Evolutionary conservation across 2,329 filamentous ascomycete genomes (phyloP), one percentile per base, ranked within the genome.

Genomic region (Keithomyces neogunnii): DNA sequence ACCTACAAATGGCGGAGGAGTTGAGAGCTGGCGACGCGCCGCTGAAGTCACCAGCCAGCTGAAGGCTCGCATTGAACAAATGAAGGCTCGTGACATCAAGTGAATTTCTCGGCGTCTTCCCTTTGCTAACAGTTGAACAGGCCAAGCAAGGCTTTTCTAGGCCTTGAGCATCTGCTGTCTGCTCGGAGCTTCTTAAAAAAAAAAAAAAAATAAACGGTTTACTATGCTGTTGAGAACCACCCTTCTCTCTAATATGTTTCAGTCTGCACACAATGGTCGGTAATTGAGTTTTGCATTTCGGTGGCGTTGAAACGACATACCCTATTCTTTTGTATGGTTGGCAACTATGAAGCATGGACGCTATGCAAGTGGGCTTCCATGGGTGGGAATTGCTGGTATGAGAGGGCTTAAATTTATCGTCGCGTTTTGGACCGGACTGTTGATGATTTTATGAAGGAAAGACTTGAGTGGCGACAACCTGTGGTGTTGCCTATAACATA

Each of bases 1-100:
- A 28, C 62, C 68, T 4, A 53, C 62, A 5, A 62, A 62, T 33
- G 61, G 61, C 28, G 66, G 65, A 32, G 67, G 66, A 3, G 67
- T 63, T 2, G 93, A 99, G 72, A 97, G 91, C 66, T 99, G 93
- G 93, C 95, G 91, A 73, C 79, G 93, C 59, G 93, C 93, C 19
- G 93, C 93, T 2, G 93, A 99, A 73, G 93, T 99, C 52, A 99
- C 93, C 50, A 96, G 91, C 69, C 93, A 96, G 67, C 70, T 99
- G 63, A 99, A 97, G 74, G 90, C 92, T 49, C 83, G 93, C 66
- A 99, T 99, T 68, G 93, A 97, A 74, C 88, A 93, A 76, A 99
- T 99, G 93, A 99, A 97, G 79, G 82, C 81, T 62, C 58, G 71
- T 62, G 13, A 3, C 36, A 2, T n/a, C 19, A 8, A 33, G 5